These are phyloP conservation scores for Tetrapisispora nanseiensis DNA, from an alignment of 805 yeast genomes.

Conservation along the genomic window DNA sequence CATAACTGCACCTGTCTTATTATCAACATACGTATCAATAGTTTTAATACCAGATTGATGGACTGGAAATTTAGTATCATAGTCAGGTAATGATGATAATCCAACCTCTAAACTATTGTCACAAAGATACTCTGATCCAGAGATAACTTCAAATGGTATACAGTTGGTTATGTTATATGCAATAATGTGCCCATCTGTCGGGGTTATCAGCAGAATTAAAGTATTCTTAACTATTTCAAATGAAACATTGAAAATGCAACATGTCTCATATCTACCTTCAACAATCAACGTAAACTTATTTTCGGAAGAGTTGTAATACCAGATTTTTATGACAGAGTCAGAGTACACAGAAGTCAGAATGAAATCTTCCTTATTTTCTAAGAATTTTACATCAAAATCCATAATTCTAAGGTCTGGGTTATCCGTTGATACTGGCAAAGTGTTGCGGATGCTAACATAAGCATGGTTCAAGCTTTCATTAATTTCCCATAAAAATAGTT, in stretches of 20 bases:
- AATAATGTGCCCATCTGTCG: constrained; percentile 77
- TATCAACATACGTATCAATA: constrained; percentile 29
- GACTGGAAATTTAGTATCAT: constrained; percentile 35
- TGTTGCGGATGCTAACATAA: constrained; percentile 39
- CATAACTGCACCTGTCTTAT: constrained; percentile 12
- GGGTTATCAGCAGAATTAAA: constrained; percentile 41
- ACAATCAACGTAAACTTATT: constrained; percentile 37
- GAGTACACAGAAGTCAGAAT: constrained; percentile 66
- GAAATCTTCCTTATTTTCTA: constrained; percentile 16
- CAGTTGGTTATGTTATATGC: constrained; percentile 44
- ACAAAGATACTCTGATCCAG: constrained; percentile 6
- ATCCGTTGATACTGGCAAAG: constrained; percentile 44
- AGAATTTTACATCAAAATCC: constrained; percentile 57
- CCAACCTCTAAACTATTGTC: not conserved
- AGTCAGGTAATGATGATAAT: constrained; percentile 6
- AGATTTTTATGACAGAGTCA: constrained; percentile 64
- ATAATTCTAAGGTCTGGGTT: constrained; percentile 82
- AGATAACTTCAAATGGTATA: constrained; percentile 14
- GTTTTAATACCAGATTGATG: constrained; percentile 85
- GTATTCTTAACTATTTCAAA: constrained; percentile 30
- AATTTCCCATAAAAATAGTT: constrained; percentile 70
- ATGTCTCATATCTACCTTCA: constrained; percentile 50
- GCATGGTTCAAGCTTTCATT: constrained; percentile 31
- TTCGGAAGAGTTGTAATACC: constrained; percentile 38
- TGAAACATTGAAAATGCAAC: constrained; percentile 63